Evolutionary conservation across 140 eudicot genomes (phyloP).

Genomic region (Ambrosia hybrid): DNA sequence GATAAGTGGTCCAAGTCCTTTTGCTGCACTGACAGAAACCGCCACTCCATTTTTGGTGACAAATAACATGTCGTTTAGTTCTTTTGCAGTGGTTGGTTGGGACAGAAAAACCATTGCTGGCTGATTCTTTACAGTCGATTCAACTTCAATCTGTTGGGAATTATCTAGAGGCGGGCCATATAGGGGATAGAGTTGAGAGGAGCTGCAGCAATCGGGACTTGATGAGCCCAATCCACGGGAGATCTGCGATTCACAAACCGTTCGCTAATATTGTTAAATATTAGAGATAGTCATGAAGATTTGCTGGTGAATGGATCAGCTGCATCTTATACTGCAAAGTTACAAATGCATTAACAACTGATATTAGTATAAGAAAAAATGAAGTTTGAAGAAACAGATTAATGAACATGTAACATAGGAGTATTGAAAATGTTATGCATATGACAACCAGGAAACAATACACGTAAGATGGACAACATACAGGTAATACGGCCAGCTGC

Average conservation of each 20-base stretch:
- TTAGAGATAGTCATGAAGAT: no score
- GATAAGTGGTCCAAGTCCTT: constrained; percentile 45
- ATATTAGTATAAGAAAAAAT: no score
- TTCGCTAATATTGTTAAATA: background rate
- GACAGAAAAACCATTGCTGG: constrained; percentile 62
- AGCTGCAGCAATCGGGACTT: constrained; percentile 43
- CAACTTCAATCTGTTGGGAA: constrained; percentile 21
- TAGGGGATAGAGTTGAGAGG: constrained; percentile 64
- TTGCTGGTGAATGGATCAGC: no score
- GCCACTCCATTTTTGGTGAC: constrained; percentile 48
- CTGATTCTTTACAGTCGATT: constrained; percentile 10
- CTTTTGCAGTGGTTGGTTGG: constrained; percentile 49
- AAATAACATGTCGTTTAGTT: constrained; percentile 44
- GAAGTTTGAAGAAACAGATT: no score
- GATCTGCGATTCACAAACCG: constrained; percentile 33
- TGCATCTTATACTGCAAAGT: no score
- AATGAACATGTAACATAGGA: no score
- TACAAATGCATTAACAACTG: no score
- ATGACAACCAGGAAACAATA: no score
- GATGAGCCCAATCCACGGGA: constrained; percentile 29
- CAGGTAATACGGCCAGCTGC: no score
- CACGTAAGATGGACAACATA: no score
- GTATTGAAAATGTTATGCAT: no score
- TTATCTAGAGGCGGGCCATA: constrained; percentile 40
- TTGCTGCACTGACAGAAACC: constrained; percentile 61